Percentiles rank a stretch among this genome's conserved stretches.
Conservation (phyloP, 352 stramenopile species). For the Phytophthora macrochlamydospora region DNA sequence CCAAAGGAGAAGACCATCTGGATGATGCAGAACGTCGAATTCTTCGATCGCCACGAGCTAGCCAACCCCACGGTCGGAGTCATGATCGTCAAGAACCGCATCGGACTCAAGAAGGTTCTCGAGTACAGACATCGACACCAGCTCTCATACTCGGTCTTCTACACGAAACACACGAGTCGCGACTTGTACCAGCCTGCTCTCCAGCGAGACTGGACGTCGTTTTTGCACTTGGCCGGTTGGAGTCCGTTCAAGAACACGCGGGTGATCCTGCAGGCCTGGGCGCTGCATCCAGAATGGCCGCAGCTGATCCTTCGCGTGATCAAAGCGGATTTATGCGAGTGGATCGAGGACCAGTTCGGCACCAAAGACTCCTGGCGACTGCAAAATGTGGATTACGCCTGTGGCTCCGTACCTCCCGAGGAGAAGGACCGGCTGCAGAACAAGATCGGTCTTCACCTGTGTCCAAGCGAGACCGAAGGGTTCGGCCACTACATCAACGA, state of each 20-base stretch:
- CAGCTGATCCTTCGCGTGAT: constrained; percentile 74
- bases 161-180: constrained; percentile 83
- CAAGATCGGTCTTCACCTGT: constrained; percentile 75
- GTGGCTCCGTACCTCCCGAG: constrained; percentile 53
- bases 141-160: constrained; percentile 80
- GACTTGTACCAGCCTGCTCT: constrained; percentile 64
- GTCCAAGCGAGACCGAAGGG: constrained; percentile 76
- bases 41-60: constrained; percentile 83
- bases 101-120: constrained; percentile 81
- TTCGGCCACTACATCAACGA: constrained; percentile 91
- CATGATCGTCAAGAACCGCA: constrained; percentile 86
- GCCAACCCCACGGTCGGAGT: constrained; percentile 70
- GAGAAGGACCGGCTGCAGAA: constrained; percentile 77
- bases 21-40: constrained; percentile 89
- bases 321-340: constrained; percentile 62
- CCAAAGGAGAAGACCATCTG: constrained; percentile 78
- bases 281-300: constrained; percentile 74
- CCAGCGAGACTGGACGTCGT: constrained; percentile 74
- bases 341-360: constrained; percentile 69
- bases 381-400: constrained; percentile 81
- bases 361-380: constrained; percentile 51
- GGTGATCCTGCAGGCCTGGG: constrained; percentile 74
- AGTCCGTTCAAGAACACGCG: constrained; percentile 83
- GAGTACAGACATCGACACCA: constrained; percentile 79
- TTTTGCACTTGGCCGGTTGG: constrained; percentile 71